A percentile compares a stretch with the other conserved stretches of the same genome.
phyloP scores from a whole-genome alignment of 208 protist species.

The Acanthamoeba sp. region DNA sequence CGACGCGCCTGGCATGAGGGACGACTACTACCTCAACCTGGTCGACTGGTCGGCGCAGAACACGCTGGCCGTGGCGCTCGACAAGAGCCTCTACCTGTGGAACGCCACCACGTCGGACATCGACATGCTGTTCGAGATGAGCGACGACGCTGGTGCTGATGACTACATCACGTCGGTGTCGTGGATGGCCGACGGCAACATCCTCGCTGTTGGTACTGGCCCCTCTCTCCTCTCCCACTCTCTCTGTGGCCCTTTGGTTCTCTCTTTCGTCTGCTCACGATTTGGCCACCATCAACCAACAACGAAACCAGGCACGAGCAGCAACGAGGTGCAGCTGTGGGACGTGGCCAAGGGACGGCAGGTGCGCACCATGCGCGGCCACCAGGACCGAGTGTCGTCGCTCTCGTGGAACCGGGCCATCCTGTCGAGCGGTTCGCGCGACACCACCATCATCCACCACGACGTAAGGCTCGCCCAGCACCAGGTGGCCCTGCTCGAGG shows the following conservation, averaged over 20 bases:
- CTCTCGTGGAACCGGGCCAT: conserved; percentile 95
- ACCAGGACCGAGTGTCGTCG: conserved; percentile 93
- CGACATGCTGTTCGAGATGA: conserved; percentile 91
- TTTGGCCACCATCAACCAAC: too few relatives aligned
- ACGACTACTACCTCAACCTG: too few relatives aligned
- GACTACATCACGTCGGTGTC: conserved; percentile 94
- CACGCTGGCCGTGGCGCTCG: conserved; percentile 97
- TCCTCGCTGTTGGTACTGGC: conserved; percentile 91
- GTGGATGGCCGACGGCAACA: conserved; percentile 94
- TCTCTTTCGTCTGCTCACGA: too few relatives aligned
- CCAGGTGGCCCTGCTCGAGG: conserved; percentile 87
- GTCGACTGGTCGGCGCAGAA: conserved; percentile 96
- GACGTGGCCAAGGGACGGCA: conserved; percentile 85
- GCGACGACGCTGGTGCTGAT: conserved; percentile 83
- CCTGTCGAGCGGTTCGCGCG: conserved; percentile 95
- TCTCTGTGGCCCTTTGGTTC: too few relatives aligned
- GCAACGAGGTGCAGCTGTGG: conserved; percentile 90
- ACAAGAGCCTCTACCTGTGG: conserved; percentile 98
- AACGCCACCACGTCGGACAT: conserved; percentile 96
- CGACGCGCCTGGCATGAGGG: conserved; percentile 98
- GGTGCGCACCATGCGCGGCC: conserved; percentile 92
- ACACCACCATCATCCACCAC: conserved; percentile 95
- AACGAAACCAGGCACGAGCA: conserved; percentile 89
- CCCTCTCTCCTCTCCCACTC: too few relatives aligned
- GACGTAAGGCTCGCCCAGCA: conserved; percentile 93